Base-by-base conservation (phyloP, 2,329 filamentous ascomycete species). In the Truncatella angustata region DNA sequence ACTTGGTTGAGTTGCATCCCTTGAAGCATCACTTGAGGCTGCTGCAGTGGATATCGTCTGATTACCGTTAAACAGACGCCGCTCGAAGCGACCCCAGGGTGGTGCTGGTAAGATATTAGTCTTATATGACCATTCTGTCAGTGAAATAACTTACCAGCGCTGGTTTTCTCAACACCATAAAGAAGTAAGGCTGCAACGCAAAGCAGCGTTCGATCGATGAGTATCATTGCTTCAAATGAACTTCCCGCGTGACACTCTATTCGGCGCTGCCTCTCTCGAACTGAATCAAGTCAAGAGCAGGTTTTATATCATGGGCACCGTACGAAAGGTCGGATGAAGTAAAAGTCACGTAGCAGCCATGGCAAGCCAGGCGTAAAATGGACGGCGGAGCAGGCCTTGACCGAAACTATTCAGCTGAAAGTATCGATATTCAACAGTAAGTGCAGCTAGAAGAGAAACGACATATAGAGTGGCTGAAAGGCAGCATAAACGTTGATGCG, bases 161-260 rank as follows among this genome's bases (percentile, higher is more conserved):
- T 56, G 47, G 48, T 56, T 39, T 42, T 45, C 51, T 54, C 55
- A 24, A 58, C 54, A 39, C 56, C 58, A 55, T 58, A 48, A 53
- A 50, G 49, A 50, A 48, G 50, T 40, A 54, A 51, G 47, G 56
- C 60, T 56, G 57, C 56, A 44, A 58, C 52, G 54, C 55, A 60
- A 10, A 60, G 49, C 49, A 59, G 53, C 54, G 49, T 49, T 24
- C 53, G 50, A 14, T 54, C 51, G 43, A 50, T 51, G 54, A 57
- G 42, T 42, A 55, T 55, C 60, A 62, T 62, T 30, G 54, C 57
- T 44, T 11, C 14, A 20, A 44, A 23, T 28, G 40, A 26, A 18
- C 12, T 28, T 23, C 24, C 28, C 28, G 11, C 11, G n/a, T 6
- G 40, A 9, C 11, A 12, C 43, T 56, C 58, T 55, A 61, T 52